Evolutionary conservation across 208 protist species (phyloP), one percentile per base, ranked within the genome.

Genomic region (Naegleria fowleri): DNA sequence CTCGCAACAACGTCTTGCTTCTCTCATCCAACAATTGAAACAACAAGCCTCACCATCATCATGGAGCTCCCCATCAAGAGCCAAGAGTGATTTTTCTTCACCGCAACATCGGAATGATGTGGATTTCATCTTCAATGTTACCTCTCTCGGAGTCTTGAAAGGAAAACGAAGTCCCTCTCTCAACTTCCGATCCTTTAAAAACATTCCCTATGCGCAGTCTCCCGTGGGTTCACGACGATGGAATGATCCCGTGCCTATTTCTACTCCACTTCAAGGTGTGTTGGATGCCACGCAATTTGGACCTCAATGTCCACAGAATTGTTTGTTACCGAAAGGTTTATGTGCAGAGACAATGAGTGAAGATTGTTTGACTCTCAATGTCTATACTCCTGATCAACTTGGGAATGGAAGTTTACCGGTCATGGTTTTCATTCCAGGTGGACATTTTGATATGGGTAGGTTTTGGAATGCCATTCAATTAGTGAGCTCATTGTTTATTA

Each of bases 371-470:
- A 52, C 0, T 6, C n/a, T 90, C 1, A 76, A 90, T 76, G 51
- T 90, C 5, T 90, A 90, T 22, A 38, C 36, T 22, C 86, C 86
- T 15, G 16, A 33, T 0, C 7, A 48, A n/a, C 4, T 15, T 2
- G 11, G 43, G 5, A 22, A 33, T 36, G 33, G 11, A 39, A 76
- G 36, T 9, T 67, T 90, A 33, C 91, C 91, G 25, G 91, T 92
- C 7, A 58, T 92, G 25, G 75, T 92, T 11, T 92, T 91, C 29
- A 90, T 92, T 83, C 90, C 25, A 4, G 91, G 91, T 39, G 91
- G 91, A 41, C 40, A 88, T 88, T 88, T 88, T 58, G 19, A 76
- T 59, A 25, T 39, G 33, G 43, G 43, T 48, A 48, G 43, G 43
- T 48, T 48, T 1, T 48, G 43, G 7, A 48, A 48, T 48, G n/a